Evolutionary conservation across 2,329 filamentous ascomycete genomes (phyloP).

Genomic region (Hymenoscyphus fructigenus): DNA sequence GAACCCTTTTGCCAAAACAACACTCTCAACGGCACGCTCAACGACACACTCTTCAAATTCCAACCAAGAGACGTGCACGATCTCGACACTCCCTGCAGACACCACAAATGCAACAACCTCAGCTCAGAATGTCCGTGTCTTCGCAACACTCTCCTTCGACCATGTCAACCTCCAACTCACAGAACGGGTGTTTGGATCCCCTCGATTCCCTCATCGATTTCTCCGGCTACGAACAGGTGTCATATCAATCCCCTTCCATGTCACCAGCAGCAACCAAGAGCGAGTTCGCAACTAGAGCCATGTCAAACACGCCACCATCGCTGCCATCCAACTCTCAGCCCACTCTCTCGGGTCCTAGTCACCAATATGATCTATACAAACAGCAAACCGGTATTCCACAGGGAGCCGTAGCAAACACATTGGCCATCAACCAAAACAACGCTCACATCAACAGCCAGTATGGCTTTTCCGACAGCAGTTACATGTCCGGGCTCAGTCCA

Average conservation of each 20-base stretch:
- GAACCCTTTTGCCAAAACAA: neutral
- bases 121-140: constrained; percentile 26
- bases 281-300: constrained; percentile 50
- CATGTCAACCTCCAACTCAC: constrained; percentile 30
- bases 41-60: neutral
- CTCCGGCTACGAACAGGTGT: constrained; percentile 60
- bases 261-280: constrained; percentile 58
- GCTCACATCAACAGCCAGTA: constrained; percentile 47
- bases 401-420: constrained; percentile 75
- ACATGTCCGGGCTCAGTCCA: constrained; percentile 53
- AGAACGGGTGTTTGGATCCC: constrained; percentile 34
- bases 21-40: neutral
- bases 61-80: neutral
- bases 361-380: constrained; percentile 93
- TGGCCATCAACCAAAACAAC: constrained; percentile 69
- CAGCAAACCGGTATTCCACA: constrained; percentile 93
- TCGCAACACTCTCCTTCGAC: constrained; percentile 26
- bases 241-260: constrained; percentile 60
- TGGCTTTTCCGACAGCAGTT: constrained; percentile 46
- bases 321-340: constrained; percentile 54
- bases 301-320: constrained; percentile 52
- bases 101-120: neutral
- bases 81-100: neutral
- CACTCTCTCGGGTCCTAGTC: constrained; percentile 75
- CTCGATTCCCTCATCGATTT: constrained; percentile 61